Percentiles rank a stretch among this genome's conserved stretches.
These are phyloP conservation scores for Rhizodiscina lignyota DNA, from an alignment of 495 filamentous ascomycete genomes.

Conservation along the genomic window DNA sequence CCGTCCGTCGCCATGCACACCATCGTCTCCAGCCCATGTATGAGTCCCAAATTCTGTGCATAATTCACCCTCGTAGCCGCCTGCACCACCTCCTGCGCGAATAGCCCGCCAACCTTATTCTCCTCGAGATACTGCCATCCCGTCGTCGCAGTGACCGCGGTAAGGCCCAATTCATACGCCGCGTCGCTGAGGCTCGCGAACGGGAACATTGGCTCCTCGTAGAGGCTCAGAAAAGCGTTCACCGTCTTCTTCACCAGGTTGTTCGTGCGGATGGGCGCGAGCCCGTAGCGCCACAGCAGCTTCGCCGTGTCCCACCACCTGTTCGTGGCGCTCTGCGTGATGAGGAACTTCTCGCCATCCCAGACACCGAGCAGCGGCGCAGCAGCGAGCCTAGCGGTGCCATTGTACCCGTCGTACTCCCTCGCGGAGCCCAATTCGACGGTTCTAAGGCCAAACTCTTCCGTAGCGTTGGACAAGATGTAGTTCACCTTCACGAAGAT, in stretches of 20 bases:
- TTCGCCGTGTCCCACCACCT: conserved; percentile 70
- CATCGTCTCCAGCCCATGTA: conserved; percentile 86
- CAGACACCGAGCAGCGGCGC: conserved; percentile 51
- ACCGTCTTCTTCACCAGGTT: conserved; percentile 56
- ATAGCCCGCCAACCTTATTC: conserved; percentile 50
- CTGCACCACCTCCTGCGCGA: conserved; percentile 75
- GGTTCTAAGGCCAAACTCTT: conserved; percentile 47
- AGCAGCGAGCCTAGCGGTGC: too few relatives aligned
- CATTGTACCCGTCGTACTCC: background rate
- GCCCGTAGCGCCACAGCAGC: conserved; percentile 73
- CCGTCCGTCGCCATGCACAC: conserved; percentile 86
- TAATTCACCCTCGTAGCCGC: conserved; percentile 89
- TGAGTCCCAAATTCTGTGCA: conserved; percentile 66
- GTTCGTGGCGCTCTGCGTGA: conserved; percentile 33
- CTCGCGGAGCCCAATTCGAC: conserved; percentile 14
- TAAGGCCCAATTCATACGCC: conserved; percentile 47
- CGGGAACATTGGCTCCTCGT: conserved; percentile 67
- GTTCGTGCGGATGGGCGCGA: conserved; percentile 57
- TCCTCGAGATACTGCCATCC: conserved; percentile 50
- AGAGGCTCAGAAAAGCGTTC: conserved; percentile 62
- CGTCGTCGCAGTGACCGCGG: conserved; percentile 44
- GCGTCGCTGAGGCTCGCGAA: conserved; percentile 56
- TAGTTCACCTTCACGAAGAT: conserved; percentile 84
- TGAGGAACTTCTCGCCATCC: conserved; percentile 67
- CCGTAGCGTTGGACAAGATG: conserved; percentile 61